Conservation (phyloP, 202 grass and related monocot species). For the Cymbopogon flexuosus region DNA sequence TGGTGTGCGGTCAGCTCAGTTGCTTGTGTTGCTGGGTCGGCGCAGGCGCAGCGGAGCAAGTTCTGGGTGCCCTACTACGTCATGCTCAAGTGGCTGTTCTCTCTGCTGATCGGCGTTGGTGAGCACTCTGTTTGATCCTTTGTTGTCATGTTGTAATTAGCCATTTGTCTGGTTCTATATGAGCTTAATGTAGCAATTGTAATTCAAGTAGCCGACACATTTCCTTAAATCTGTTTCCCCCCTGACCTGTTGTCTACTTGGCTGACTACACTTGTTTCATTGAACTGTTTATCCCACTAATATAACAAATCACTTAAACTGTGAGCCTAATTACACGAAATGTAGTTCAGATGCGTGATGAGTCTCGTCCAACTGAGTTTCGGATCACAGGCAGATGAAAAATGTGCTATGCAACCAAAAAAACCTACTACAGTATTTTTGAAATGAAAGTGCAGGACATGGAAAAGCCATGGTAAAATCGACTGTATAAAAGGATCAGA, state of each 20-base stretch:
- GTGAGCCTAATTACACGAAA: neutral
- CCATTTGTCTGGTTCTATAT: neutral
- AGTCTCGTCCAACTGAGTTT: neutral
- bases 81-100: constrained; percentile 84
- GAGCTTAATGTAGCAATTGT: neutral
- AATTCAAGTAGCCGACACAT: neutral
- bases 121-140: constrained; percentile 18
- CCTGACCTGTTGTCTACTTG: neutral
- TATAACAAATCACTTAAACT: neutral
- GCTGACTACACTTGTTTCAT: neutral
- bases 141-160: neutral
- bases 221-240: neutral
- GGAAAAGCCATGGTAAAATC: neutral
- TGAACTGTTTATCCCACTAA: neutral
- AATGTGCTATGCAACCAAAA: neutral
- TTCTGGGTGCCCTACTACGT: constrained; percentile 91
- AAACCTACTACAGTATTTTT: neutral
- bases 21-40: neutral
- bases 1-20: neutral
- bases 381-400: neutral
- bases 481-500: neutral
- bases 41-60: constrained; percentile 82
- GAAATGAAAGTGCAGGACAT: neutral
- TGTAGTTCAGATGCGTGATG: neutral
- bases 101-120: constrained; percentile 91